Evolutionary conservation across 768 basidiomycete genomes (phyloP), one percentile per base, ranked within the genome.

Genomic region (Termitomyces sp.): DNA sequence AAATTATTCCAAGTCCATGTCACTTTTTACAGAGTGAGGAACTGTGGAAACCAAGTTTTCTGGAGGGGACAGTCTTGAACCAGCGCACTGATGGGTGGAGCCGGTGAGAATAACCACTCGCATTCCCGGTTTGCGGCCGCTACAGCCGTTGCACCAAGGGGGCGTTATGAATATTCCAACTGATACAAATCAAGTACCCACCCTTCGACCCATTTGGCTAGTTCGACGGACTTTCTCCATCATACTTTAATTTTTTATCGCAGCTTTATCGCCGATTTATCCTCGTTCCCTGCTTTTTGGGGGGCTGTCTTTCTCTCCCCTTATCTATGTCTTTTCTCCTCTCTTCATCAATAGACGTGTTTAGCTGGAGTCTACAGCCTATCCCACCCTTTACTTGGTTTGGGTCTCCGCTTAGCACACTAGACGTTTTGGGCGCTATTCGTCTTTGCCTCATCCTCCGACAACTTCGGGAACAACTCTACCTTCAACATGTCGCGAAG

Each of bases 11-110:
- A 85, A 83, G 80, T 74, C 70, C 77, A 63, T 56, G 60, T 77
- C 85, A 81, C 69, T 32, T 72, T 81, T 84, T 91, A 72, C 84
- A 78, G 68, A 57, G 71, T 76, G 82, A 79, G 74, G 76, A 71
- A 79, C 79, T 80, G 82, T 80, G 85, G 82, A 78, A 72, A 87
- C 89, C 88, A 90, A 91, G 86, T 90, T 91, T 89, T 91, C 89
- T 83, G 87, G 88, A 90, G 89, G 88, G 86, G 86, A 84, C 84
- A 80, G 88, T 79, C 87, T 91, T 87, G 89, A 91, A 90, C 86
- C 85, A 88, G 89, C 89, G 89, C 89, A 83, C 89, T 80, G 70
- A 74, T 77, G 81, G 73, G 70, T 63, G 69, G 41, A 59, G 69
- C 81, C 87, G 83, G 81, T 88, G 73, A 73, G 57, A 70, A 70